Base-by-base conservation (phyloP, 331 rosid species). In the Acacia pycnantha region DNA sequence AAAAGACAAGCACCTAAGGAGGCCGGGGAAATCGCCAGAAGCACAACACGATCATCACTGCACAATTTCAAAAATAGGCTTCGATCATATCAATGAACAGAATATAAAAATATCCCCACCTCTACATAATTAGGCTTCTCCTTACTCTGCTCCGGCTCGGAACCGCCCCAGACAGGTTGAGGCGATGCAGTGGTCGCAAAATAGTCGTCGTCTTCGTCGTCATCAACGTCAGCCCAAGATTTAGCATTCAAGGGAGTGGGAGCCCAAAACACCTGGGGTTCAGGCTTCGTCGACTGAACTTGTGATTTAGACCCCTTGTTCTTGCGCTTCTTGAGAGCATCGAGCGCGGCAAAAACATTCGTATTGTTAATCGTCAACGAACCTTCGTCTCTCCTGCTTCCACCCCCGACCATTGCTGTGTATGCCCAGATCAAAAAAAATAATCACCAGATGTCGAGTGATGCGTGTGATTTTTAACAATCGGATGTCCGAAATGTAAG, bases 201-300 rank as follows among this genome's bases (percentile, higher is more conserved):
- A 29, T 77, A 94, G 64, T 90, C 92, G 70, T 94, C 98, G 5
- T 94, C 98, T 1, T 94, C 97, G 29, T 94, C 97, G 35, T 94
- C 97, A 1, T 94, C 98, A 0, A 94, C 97, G 78, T 94, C 98
- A 7, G 97, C 98, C 98, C 98, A 94, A 2, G 92, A 86, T 14
- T 80, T 88, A 3, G 91, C 78, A 29, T 87, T 93, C 85, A 94
- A 80, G 2, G 94, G 94, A 0, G 97, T 86, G 0, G 95, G 94
- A 11, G 94, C 90, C 98, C 97, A 94, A 68, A 90, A 87, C 19
- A 90, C 88, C 76, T 88, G 92, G 16, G 92, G 83, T 73, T 91
- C 93, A 0, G 89, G 81, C 58, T 87, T 86, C 83, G 85, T 83
- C 14, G 88, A 74, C 26, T 85, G 81, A 48, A 81, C 77, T 81